phyloP scores from a whole-genome alignment of 495 filamentous ascomycete species.

The Sphaerosporella brunnea region DNA sequence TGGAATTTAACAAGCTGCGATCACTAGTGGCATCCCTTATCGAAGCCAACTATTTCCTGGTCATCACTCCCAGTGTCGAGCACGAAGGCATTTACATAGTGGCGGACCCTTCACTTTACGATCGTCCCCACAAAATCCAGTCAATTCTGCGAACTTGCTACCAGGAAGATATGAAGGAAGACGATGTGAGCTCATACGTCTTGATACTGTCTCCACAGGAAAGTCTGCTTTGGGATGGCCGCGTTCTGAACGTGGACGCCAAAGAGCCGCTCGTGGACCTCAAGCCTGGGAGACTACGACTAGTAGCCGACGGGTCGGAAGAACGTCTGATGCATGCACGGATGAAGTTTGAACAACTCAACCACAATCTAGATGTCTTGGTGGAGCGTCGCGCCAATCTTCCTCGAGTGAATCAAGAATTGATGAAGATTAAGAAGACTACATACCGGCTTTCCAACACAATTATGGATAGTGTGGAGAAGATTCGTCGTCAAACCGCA shows the following conservation, averaged over 20 bases:
- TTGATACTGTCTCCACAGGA: conserved; percentile 70
- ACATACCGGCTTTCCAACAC: conserved; percentile 95
- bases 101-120: conserved; percentile 60
- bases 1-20: conserved; percentile 47
- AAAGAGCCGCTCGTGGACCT: conserved; percentile 68
- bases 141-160: conserved; percentile 76
- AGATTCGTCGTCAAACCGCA: conserved; percentile 66
- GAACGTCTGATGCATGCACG: conserved; percentile 61
- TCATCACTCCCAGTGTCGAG: conserved; percentile 46
- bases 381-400: conserved; percentile 88
- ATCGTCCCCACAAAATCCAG: conserved; percentile 60
- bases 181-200: conserved; percentile 68
- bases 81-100: conserved; percentile 65
- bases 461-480: conserved; percentile 96
- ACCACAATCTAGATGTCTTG: conserved; percentile 66
- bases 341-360: conserved; percentile 51
- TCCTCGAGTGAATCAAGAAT: conserved; percentile 70
- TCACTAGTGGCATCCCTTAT: conserved; percentile 68
- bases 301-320: conserved; percentile 78
- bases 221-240: conserved; percentile 65
- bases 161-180: conserved; percentile 46
- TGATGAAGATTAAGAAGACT: conserved; percentile 90
- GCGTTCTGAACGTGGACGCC: conserved; percentile 48
- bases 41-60: conserved; percentile 69
- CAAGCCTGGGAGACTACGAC: conserved; percentile 66